A percentile compares a stretch with the other conserved stretches of the same genome.
phyloP scores from a whole-genome alignment of 495 filamentous ascomycete species.

The Annulohypoxylon moriforme region DNA sequence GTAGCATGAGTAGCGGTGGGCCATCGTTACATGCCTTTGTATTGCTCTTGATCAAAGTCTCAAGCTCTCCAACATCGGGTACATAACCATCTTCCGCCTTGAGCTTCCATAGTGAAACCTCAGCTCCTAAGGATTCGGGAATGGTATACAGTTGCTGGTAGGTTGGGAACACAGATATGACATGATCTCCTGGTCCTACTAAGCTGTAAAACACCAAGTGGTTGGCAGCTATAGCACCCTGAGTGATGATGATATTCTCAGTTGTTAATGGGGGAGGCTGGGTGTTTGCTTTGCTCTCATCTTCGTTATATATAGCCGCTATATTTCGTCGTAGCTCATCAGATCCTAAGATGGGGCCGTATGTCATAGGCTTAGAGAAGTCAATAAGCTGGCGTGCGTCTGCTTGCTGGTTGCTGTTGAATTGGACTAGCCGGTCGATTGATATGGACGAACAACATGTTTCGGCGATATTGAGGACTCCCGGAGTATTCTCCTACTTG shows the following conservation, averaged over 20 bases:
- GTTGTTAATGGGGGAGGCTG: constrained; percentile 50
- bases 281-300: constrained; percentile 54
- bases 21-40: constrained; percentile 67
- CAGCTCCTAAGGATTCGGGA: constrained; percentile 79
- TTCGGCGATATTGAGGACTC: constrained; percentile 86
- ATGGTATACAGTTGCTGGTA: constrained; percentile 90
- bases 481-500: constrained; percentile 74
- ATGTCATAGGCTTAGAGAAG: constrained; percentile 68
- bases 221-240: constrained; percentile 88
- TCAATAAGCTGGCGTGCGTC: constrained; percentile 41
- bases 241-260: constrained; percentile 79
- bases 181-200: constrained; percentile 83
- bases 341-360: constrained; percentile 78
- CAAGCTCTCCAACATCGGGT: constrained; percentile 74
- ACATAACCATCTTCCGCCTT: constrained; percentile 72
- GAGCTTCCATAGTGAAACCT: constrained; percentile 84
- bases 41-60: constrained; percentile 73
- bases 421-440: constrained; percentile 73
- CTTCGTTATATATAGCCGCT: constrained; percentile 69
- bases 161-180: constrained; percentile 88
- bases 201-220: constrained; percentile 80
- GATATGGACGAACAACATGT: constrained; percentile 88
- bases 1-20: not conserved
- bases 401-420: constrained; percentile 61
- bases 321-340: constrained; percentile 70